Conservation (phyloP, 2,329 filamentous ascomycete species). For the Botrytis sinoallii region DNA sequence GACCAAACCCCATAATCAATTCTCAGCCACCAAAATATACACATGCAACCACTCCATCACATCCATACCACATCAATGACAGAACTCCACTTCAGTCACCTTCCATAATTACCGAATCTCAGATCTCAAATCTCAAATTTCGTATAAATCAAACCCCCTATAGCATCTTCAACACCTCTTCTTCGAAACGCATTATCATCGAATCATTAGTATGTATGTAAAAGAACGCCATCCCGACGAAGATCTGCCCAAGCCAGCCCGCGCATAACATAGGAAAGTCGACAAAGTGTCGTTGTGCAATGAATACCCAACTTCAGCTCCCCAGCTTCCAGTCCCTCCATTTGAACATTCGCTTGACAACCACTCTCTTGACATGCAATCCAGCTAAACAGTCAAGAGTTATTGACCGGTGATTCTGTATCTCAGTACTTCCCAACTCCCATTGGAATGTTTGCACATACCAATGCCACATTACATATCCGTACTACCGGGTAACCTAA, state of each 20-base stretch:
- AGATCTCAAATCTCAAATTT: background rate
- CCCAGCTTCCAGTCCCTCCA: background rate
- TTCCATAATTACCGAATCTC: background rate
- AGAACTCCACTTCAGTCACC: background rate
- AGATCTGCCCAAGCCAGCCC: background rate
- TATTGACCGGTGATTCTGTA: background rate
- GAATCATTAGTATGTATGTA: background rate
- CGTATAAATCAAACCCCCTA: background rate
- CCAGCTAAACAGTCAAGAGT: background rate
- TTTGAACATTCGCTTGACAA: background rate
- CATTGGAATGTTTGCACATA: background rate
- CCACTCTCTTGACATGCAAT: background rate
- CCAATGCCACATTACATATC: constrained; percentile 25
- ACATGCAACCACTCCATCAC: background rate
- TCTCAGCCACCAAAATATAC: background rate
- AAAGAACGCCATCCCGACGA: background rate
- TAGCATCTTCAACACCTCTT: background rate
- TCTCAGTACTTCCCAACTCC: background rate
- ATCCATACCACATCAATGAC: background rate
- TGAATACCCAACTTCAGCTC: background rate
- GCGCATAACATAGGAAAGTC: background rate
- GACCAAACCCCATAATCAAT: background rate
- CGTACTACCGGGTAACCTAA: constrained; percentile 33
- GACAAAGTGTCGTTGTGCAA: background rate
- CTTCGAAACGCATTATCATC: background rate